These are phyloP conservation scores for Boletellus emodensis DNA, from an alignment of 768 basidiomycete species.

Conservation along the genomic window DNA sequence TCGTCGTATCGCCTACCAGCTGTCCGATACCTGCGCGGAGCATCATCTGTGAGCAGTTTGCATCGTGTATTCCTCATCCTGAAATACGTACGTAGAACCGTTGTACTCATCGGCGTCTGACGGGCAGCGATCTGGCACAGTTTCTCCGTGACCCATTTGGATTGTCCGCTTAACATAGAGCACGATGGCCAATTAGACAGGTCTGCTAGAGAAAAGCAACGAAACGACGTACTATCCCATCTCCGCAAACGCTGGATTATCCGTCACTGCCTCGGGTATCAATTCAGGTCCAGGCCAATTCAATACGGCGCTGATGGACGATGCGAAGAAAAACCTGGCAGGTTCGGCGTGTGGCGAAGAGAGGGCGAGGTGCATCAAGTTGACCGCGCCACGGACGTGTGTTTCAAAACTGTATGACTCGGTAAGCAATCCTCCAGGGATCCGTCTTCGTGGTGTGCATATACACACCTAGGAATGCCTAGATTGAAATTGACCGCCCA, in stretches of 20 bases:
- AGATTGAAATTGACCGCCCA: constrained; percentile 58
- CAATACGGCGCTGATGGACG: constrained; percentile 38
- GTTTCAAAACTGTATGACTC: constrained; percentile 34
- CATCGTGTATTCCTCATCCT: neutral
- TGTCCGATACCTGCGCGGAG: constrained; percentile 45
- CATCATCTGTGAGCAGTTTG: neutral
- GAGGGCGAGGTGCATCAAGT: constrained; percentile 48
- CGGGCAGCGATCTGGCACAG: constrained; percentile 41
- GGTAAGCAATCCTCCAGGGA: neutral
- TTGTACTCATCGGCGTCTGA: constrained; percentile 19
- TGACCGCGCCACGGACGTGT: constrained; percentile 47
- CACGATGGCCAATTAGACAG: too few species aligned
- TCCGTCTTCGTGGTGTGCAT: too few species aligned
- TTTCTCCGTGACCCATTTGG: constrained; percentile 55
- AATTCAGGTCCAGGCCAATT: constrained; percentile 18
- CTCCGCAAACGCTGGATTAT: constrained; percentile 26
- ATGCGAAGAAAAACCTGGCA: constrained; percentile 49
- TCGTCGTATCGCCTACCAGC: constrained; percentile 47
- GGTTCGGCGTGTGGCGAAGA: constrained; percentile 30
- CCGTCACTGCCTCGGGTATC: constrained; percentile 22
- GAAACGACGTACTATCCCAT: constrained; percentile 28
- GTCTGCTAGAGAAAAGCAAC: neutral
- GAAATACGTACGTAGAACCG: constrained; percentile 17
- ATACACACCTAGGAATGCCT: constrained; percentile 23
- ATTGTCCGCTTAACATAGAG: constrained; percentile 20